These are phyloP conservation scores for Warburgia ugandensis DNA, from an alignment of 164 flowering plant genomes.

Conservation along the genomic window DNA sequence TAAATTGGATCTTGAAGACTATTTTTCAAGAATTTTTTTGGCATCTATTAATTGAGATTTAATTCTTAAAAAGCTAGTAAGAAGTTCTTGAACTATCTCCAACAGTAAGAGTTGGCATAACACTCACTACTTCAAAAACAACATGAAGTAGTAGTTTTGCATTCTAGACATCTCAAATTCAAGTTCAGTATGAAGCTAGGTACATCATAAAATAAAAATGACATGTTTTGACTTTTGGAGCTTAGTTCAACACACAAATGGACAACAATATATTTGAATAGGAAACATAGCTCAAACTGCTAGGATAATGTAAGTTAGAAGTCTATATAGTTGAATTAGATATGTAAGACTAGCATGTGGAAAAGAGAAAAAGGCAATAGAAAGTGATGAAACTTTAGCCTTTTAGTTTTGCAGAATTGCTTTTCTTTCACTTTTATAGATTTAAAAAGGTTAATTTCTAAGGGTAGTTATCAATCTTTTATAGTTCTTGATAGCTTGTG, in stretches of 20 bases:
- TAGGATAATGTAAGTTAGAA: slow-evolving; percentile 18
- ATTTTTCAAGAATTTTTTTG: slow-evolving; percentile 44
- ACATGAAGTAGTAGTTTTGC: slow-evolving; percentile 22
- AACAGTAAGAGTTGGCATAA: slow-evolving; percentile 16
- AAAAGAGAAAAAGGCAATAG: slow-evolving; percentile 10
- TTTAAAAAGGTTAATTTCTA: too few relatives aligned
- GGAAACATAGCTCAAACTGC: slow-evolving; percentile 4
- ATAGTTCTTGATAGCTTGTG: slow-evolving; percentile 23
- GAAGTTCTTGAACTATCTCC: slow-evolving; percentile 38
- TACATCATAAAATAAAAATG: slow-evolving; percentile 4
- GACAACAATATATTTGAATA: slow-evolving; percentile 11
- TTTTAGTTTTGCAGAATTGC: neutral
- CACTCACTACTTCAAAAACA: slow-evolving; percentile 29
- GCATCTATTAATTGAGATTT: slow-evolving; percentile 58
- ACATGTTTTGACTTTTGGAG: neutral
- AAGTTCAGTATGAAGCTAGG: slow-evolving; percentile 6
- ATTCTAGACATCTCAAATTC: slow-evolving; percentile 29
- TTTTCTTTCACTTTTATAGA: slow-evolving; percentile 1
- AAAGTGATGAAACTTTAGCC: slow-evolving; percentile 15
- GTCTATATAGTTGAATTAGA: slow-evolving; percentile 32
- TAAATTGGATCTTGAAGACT: slow-evolving; percentile 42
- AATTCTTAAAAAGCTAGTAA: slow-evolving; percentile 53
- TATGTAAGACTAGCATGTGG: slow-evolving; percentile 4
- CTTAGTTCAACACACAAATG: slow-evolving; percentile 8
- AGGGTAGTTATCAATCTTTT: slow-evolving; percentile 10